Conservation (phyloP, 2,329 filamentous ascomycete genomes). For the Rhytidhysteron rufulum region DNA sequence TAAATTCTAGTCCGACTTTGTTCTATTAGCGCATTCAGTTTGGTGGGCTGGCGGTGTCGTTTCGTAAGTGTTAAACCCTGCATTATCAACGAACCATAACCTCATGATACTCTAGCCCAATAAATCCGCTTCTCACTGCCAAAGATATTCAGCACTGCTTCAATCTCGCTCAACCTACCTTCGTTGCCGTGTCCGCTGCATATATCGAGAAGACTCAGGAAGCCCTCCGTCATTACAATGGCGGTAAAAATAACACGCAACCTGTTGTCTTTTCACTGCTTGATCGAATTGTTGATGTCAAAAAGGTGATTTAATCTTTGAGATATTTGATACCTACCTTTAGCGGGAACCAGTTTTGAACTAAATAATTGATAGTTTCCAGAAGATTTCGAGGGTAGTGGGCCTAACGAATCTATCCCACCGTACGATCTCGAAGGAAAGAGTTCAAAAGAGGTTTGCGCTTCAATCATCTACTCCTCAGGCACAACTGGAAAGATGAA, state of each 20-base stretch:
- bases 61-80: constrained; percentile 7
- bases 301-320: constrained; percentile 2
- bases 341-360: not conserved
- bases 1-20: constrained; percentile 8
- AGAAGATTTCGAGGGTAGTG: constrained; percentile 8
- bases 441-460: constrained; percentile 9
- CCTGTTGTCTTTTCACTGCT: constrained; percentile 5
- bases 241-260: not conserved
- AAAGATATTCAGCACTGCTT: constrained; percentile 12
- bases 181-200: constrained; percentile 8
- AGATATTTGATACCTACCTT: no score
- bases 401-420: constrained; percentile 1
- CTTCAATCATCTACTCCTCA: constrained; percentile 11
- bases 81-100: no score
- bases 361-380: constrained; percentile 6
- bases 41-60: constrained; percentile 11
- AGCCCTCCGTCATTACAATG: constrained; percentile 3
- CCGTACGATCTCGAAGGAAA: constrained; percentile 8
- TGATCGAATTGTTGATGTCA: constrained; percentile 7
- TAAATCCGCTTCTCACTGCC: constrained; percentile 9
- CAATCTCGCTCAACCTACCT: constrained; percentile 9
- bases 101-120: constrained; percentile 6
- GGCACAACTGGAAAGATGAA: constrained; percentile 11
- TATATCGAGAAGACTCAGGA: constrained; percentile 9
- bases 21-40: constrained; percentile 9